Base-by-base conservation (phyloP, 371 early-diverging fungal species). In the Actinomucor elegans region DNA sequence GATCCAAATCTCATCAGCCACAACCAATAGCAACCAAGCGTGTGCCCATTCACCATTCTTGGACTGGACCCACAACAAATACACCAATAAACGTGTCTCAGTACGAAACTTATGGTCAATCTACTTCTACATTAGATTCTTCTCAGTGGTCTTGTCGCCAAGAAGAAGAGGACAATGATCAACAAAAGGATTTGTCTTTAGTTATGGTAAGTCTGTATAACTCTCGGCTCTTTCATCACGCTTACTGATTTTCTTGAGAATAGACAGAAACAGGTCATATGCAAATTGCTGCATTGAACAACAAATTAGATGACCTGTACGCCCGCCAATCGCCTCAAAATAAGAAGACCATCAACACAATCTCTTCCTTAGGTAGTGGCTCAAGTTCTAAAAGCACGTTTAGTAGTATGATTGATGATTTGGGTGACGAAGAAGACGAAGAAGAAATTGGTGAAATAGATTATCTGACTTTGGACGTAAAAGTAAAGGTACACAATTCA, bases 301-400 rank as follows among this genome's bases (percentile, higher is more conserved):
- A 31, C 45, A 45, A 18, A n/a, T n/a, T n/a, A n/a, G n/a, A n/a
- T n/a, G 26, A 27, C 1, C 27, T 26, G 1, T 27, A 42, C 4
- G 26, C 14, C 3, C 15, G 14, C 14, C 15, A 42, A 12, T 26
- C n/a, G 7, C 36, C 24, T 6, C 24, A 35, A 17, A 36, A 23
- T 9, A 24, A 33, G 4, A 29, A 15, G 12, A 49, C 18, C 11
- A 5, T 15, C 18, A 38, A 32, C 28, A 55, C 61, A 20, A 55
- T 61, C 11, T 61, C 61, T n/a, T 62, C 57, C 4, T 38, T 57
- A 3, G 57, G 52, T 10, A 57, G 57, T 23, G 42, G 51, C 36
- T 48, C 24, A 9, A 56, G 55, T 29, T 35, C 45, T 15, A 29
- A 26, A 18, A 60, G 52, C 17, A 47, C 57, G 4, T 51, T 56